Conservation (phyloP, 1,284 basidiomycete genomes). For the Leccinum ponderosum region DNA sequence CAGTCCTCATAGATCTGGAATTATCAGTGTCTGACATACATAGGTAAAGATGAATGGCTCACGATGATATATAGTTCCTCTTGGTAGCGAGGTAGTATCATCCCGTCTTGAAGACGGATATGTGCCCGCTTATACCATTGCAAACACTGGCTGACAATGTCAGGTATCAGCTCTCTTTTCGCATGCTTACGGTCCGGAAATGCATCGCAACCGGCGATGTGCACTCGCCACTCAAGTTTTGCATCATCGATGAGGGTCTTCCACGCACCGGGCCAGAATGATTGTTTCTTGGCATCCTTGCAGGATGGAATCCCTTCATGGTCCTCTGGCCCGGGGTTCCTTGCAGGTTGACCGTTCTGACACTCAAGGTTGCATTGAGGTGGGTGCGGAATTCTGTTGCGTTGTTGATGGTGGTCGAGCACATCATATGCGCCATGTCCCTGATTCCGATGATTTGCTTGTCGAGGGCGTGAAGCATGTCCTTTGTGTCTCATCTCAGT, state of each 20-base stretch:
- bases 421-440: background rate
- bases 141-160: background rate
- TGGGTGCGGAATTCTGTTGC: background rate
- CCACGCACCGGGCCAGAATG: background rate
- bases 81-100: background rate
- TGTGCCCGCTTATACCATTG: background rate
- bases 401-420: background rate
- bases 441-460: too few species aligned
- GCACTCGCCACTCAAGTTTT: background rate
- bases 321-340: background rate
- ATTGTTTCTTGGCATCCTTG: background rate
- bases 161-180: background rate
- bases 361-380: background rate
- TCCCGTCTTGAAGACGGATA: background rate
- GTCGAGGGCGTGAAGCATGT: too few species aligned
- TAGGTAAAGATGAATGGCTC: background rate
- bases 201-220: background rate
- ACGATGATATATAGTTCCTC: background rate
- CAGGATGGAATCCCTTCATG: background rate
- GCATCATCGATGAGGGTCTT: background rate
- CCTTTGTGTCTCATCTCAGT: too few species aligned
- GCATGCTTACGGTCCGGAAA: background rate
- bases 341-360: background rate
- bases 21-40: background rate
- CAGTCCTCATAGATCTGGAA: background rate